Base-by-base conservation (phyloP, 2,329 filamentous ascomycete species). In the Didymella lethalis region DNA sequence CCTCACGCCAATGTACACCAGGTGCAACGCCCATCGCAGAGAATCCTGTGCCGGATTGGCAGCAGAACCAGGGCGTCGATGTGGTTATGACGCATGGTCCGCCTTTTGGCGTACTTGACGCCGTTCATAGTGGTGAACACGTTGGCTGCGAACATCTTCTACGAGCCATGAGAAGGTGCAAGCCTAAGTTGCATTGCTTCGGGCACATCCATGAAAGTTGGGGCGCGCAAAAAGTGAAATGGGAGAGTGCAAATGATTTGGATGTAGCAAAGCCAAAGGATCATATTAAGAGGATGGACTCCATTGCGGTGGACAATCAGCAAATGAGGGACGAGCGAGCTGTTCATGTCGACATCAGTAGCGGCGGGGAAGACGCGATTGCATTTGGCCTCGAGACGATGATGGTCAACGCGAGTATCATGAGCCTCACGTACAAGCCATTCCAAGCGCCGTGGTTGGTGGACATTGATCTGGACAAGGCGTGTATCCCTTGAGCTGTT, bases 21-120 rank as follows among this genome's bases (percentile, higher is more conserved):
- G 60, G 61, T 16, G 59, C 71, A 6, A 57, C 54, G 16, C 67
- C 61, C 3, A 77, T 77, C 55, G 76, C 66, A 16, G 65, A 66
- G 8, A 75, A 74, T 28, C 80, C 80, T 0, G 70, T 84, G 16
- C 81, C 83, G 0, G 75, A 80, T 29, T 81, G 70, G 51, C 76
- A 79, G 0, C 65, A 61, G 2, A 34, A 6, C 7, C 2, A 29
- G 2, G 52, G 52, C 10, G 70, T 86, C 23, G 86, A 88, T 68
- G 78, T 89, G 7, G 77, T 88, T 62, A 80, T 88, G 66, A 88
- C 86, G 0, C 87, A 89, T 66, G 86, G 86, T 0, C 86, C 86
- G 2, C 85, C 86, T 0, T 69, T 75, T 23, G 78, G 77, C 0
- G 70, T 84, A 2, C 74, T 86, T 2, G 87, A 89, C 64, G 57